A percentile compares a stretch with the other conserved stretches of the same genome.
These are phyloP conservation scores for Aaosphaeria arxii DNA, from an alignment of 2,329 filamentous ascomycete species.

Conservation along the genomic window DNA sequence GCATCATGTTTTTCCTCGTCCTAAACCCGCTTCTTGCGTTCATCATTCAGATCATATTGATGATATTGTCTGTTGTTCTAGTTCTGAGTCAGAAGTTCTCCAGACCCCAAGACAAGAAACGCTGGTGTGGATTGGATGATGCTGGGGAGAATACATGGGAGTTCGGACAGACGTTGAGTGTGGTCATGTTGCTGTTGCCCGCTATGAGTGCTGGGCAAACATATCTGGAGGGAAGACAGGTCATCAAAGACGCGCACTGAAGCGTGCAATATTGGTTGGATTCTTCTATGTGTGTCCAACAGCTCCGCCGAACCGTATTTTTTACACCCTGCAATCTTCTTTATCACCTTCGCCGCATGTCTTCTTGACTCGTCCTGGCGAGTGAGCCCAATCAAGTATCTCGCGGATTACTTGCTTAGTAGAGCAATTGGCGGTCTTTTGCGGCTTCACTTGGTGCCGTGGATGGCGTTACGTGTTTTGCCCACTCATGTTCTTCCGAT, in stretches of 20 bases:
- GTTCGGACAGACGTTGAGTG: constrained; percentile 29
- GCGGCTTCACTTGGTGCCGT: too few species aligned
- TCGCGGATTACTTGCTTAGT: too few species aligned
- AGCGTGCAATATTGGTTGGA: neutral
- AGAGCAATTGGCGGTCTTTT: too few species aligned
- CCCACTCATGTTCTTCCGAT: too few species aligned
- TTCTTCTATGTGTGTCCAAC: neutral
- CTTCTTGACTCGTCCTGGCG: too few species aligned
- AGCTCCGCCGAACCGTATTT: too few species aligned
- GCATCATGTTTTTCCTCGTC: constrained; percentile 19
- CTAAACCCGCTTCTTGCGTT: constrained; percentile 26
- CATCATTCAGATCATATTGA: constrained; percentile 22
- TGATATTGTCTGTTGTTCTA: constrained; percentile 17
- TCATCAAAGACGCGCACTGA: constrained; percentile 11
- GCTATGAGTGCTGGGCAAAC: constrained; percentile 22
- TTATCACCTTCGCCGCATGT: too few species aligned
- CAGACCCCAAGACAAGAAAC: constrained; percentile 10
- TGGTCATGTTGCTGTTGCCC: constrained; percentile 25
- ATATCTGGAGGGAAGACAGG: constrained; percentile 25
- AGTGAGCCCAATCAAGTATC: too few species aligned
- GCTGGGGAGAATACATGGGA: constrained; percentile 25
- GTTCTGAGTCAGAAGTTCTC: constrained; percentile 28
- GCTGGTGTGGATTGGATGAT: constrained; percentile 22
- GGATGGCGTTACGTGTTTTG: too few species aligned
- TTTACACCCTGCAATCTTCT: too few species aligned